Evolutionary conservation across 2,329 filamentous ascomycete species (phyloP), one percentile per base, ranked within the genome.

Genomic region (Arthrobotrys conoides): DNA sequence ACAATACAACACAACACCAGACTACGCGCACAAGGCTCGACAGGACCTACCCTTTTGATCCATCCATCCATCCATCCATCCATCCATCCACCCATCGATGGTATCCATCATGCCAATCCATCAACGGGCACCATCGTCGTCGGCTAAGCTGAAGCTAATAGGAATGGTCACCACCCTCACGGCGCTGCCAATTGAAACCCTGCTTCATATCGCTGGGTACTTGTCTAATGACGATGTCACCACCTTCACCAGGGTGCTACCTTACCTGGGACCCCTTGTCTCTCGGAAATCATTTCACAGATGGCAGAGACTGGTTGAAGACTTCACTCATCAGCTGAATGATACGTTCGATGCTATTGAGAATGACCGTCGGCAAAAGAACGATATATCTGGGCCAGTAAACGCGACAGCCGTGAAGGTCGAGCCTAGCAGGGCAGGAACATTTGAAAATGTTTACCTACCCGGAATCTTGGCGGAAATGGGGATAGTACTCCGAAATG

Each of bases 181-280:
- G 3, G 22, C 41, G 10, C 76, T 75, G 16, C 76, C 71, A 4
- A 55, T 55, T 3, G 76, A 79, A 53, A 75, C 48, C 2, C 16
- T 75, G 5, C 69, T 79, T 12, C 63, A 75, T 24, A 67, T 79
- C 30, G 55, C 65, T 14, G 76, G 70, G 6, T 79, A 64, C 41
- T 41, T 79, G 5, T 71, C 64, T 6, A 75, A 73, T 22, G 36
- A 44, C n/a, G 76, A 79, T 64, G 71, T 67, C 9, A 30, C 33
- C 2, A 12, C 64, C 6, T 64, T 75, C 24, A 16, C 30, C 18
- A 49, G 22, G n/a, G 57, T 41, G 1, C 33, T 79, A 9, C 76
- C 76, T 6, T 49, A 30, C 14, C 61, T 71, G 30, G 36, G 30
- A 8, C 48, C 20, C 8, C 65, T 75, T 3, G 38, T 57, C 14